phyloP scores from a whole-genome alignment of 345 rosid genomes.

The Geranium rotundifolium region DNA sequence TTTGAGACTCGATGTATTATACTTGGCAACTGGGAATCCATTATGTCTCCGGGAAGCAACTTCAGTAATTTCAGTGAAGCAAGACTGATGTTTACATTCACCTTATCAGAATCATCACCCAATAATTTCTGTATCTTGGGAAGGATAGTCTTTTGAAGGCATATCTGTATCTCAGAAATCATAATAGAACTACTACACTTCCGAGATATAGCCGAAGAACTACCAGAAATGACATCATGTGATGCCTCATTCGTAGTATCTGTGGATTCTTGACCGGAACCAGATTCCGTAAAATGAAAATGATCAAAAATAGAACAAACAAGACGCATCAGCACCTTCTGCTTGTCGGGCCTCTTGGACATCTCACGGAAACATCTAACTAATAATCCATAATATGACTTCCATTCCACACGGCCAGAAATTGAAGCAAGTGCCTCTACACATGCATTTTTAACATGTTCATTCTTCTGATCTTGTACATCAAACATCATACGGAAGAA shows the following conservation, averaged over 20 bases:
- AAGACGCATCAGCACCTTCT: constrained; percentile 53
- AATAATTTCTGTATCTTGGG: constrained; percentile 65
- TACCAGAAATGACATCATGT: constrained; percentile 9
- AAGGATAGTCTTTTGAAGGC: constrained; percentile 47
- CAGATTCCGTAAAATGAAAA: constrained; percentile 45
- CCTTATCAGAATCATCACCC: constrained; percentile 49
- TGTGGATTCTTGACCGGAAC: constrained; percentile 24
- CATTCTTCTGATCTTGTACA: constrained; percentile 56
- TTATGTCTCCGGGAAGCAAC: constrained; percentile 64
- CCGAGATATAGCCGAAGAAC: constrained; percentile 12
- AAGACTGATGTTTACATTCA: constrained; percentile 51
- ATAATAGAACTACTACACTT: constrained; percentile 12
- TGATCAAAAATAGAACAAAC: constrained; percentile 66
- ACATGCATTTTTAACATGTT: constrained; percentile 60
- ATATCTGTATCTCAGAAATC: constrained; percentile 35
- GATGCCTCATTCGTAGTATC: constrained; percentile 8
- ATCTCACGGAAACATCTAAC: constrained; percentile 66
- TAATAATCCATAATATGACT: constrained; percentile 53
- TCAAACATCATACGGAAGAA: constrained; percentile 77
- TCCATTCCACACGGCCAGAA: constrained; percentile 68
- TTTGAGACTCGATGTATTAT: constrained; percentile 59
- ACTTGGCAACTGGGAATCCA: constrained; percentile 71
- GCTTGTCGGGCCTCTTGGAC: constrained; percentile 44
- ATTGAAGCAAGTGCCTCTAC: constrained; percentile 65
- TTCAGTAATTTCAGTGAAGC: constrained; percentile 78